Evolutionary conservation across 2,329 filamentous ascomycete genomes (phyloP), one percentile per base, ranked within the genome.

Genomic region (Thyridium curvatum): DNA sequence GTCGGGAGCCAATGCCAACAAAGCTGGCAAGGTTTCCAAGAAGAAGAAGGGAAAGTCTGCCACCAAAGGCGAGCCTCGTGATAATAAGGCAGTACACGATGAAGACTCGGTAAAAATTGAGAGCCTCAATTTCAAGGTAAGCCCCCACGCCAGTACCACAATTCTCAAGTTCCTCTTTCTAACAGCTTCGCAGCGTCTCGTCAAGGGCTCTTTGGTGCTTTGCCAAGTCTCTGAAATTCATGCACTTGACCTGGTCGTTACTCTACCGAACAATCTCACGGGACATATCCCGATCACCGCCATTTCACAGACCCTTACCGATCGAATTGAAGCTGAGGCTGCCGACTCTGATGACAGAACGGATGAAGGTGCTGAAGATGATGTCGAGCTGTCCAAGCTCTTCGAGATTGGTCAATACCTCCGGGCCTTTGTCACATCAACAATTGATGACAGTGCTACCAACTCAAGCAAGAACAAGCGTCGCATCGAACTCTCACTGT

Each of bases 281-380:
- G 94, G 93, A 35, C 93, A 89, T 59, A 83, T 94, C 7, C 83
- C 93, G 15, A 80, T 97, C 48, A 94, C 90, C n/a, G 79, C 87
- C n/a, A 77, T 98, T 37, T 98, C 93, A 3, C 79, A 86, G 43
- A 69, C 77, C 47, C 68, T 97, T 46, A 94, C 85, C 21, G 68
- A 82, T 46, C 82, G 80, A 47, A 76, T 98, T 30, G 82, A 94
- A 57, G 77, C 77, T 30, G 77, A 81, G 28, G 74, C 77, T 8
- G 74, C 70, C 5, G 71, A 76, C 4, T 73, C 71, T 3, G 69
- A 74, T 1, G 66, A 68, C 3, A 62, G 77, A 0, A 71, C 77
- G 2, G 65, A 70, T 3, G 66, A 67, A 5, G 53, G 58, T 6
- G 47, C 56, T 8, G 61, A 72, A 2, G 68, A 73, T 4, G 79